These are phyloP conservation scores for Trypanosomatidae sp. DNA, from an alignment of 208 protist genomes.

Conservation along the genomic window DNA sequence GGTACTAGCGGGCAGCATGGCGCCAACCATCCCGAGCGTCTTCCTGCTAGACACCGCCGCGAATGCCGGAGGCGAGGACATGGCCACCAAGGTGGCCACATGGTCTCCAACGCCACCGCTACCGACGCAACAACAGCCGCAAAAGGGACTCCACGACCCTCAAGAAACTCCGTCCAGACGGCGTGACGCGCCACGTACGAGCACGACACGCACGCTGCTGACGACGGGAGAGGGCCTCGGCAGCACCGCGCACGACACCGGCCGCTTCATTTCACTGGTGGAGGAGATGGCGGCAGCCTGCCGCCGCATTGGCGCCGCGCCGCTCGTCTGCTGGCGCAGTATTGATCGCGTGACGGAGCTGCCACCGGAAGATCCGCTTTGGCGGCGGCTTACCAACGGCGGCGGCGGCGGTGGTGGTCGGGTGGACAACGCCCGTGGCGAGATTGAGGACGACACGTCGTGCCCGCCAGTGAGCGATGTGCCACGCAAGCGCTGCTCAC, in stretches of 20 bases:
- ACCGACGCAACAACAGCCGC: neutral
- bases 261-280: slow-evolving; percentile 21
- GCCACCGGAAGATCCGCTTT: slow-evolving; percentile 4
- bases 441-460: slow-evolving; percentile 19
- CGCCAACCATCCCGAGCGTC: neutral
- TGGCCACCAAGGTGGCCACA: neutral
- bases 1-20: neutral
- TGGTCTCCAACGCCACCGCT: neutral
- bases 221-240: neutral
- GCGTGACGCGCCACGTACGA: neutral
- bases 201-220: neutral
- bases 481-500: neutral
- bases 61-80: neutral
- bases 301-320: slow-evolving; percentile 9
- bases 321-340: slow-evolving; percentile 25
- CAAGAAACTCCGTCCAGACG: neutral
- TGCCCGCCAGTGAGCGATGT: neutral
- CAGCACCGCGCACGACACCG: neutral
- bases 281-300: slow-evolving; percentile 31
- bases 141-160: neutral
- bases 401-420: slow-evolving; percentile 1
- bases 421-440: slow-evolving; percentile 12
- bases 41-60: neutral
- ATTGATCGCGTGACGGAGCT: slow-evolving; percentile 27
- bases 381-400: neutral